phyloP scores from a whole-genome alignment of 2,329 filamentous ascomycete species.

The Botrytis fragariae region DNA sequence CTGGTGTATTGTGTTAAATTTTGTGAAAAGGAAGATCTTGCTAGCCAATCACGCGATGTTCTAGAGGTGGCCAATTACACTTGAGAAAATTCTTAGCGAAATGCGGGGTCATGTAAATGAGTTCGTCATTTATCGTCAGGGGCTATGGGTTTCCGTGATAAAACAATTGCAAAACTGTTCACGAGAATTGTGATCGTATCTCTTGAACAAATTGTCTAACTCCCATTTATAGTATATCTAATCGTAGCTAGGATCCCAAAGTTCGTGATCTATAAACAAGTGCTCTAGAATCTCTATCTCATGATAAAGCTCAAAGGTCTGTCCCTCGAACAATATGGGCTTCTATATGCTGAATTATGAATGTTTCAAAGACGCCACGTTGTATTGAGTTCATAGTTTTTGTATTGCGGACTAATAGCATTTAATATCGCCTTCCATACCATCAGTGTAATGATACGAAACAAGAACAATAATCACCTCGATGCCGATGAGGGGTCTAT shows the following conservation, averaged over 20 bases:
- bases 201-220: too few relatives aligned
- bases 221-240: not conserved
- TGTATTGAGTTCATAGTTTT: not conserved
- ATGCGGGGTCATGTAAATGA: not conserved
- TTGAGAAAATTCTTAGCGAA: not conserved
- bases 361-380: not conserved
- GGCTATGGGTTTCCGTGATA: accelerated
- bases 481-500: not conserved
- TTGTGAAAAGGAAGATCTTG: not conserved
- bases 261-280: not conserved
- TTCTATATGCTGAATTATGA: not conserved
- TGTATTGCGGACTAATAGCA: not conserved
- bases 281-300: not conserved
- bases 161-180: accelerated
- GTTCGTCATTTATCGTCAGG: not conserved
- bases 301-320: not conserved
- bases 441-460: accelerated
- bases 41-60: not conserved
- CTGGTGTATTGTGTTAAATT: not conserved
- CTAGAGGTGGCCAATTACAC: not conserved
- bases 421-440: not conserved
- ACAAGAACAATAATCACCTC: not conserved
- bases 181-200: accelerated
- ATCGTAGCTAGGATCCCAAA: not conserved
- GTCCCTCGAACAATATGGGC: accelerated